phyloP scores from a whole-genome alignment of 345 rosid genomes.

The Eucalyptus coolabah region DNA sequence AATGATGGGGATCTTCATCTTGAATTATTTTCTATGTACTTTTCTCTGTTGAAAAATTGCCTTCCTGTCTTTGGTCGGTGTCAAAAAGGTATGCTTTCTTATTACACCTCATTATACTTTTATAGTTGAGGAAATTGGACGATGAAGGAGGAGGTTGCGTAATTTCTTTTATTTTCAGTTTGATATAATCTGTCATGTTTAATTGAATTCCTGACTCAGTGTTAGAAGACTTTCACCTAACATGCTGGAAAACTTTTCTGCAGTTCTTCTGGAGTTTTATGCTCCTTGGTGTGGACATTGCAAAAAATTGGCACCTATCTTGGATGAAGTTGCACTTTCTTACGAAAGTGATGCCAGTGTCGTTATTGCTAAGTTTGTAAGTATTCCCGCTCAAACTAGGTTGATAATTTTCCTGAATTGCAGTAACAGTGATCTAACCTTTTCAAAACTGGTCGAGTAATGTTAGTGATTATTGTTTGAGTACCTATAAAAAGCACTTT shows the following conservation, averaged over 20 bases:
- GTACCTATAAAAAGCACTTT: background rate
- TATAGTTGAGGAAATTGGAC: background rate
- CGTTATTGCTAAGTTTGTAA: slow-evolving; percentile 77
- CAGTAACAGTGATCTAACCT: background rate
- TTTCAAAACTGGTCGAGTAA: background rate
- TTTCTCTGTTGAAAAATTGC: background rate
- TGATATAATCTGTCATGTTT: background rate
- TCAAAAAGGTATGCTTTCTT: background rate
- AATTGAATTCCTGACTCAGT: background rate
- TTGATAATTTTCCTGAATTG: background rate
- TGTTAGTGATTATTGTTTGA: background rate
- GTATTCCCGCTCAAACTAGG: background rate
- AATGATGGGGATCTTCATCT: background rate
- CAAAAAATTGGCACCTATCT: slow-evolving; percentile 80
- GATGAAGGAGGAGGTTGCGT: background rate
- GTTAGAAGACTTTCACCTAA: background rate
- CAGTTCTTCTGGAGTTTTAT: slow-evolving; percentile 89
- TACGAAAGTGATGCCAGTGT: slow-evolving; percentile 49
- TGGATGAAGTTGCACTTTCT: slow-evolving; percentile 84
- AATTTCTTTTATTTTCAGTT: background rate
- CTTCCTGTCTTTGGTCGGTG: background rate
- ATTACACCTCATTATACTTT: background rate
- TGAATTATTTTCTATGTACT: background rate
- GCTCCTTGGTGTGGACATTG: slow-evolving; percentile 99
- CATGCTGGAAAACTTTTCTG: background rate